These are phyloP conservation scores for Exobasidium cylindrosporum DNA, from an alignment of 1,284 basidiomycete genomes.

Conservation along the genomic window DNA sequence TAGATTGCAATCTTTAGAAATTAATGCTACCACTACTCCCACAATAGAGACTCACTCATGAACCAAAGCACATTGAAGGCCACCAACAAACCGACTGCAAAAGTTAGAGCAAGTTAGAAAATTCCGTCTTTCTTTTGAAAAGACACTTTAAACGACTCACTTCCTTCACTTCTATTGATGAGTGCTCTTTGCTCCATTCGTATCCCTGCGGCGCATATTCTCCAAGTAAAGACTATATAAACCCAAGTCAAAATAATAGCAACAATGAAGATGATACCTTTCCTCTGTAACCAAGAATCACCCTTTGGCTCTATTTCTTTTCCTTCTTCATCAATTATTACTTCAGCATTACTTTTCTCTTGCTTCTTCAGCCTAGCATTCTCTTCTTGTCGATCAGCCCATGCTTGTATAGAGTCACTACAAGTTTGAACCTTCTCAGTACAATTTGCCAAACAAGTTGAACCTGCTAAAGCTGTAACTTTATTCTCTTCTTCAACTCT, in stretches of 20 bases:
- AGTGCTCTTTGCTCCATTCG: constrained; percentile 23
- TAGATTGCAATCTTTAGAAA: neutral
- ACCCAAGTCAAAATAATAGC: constrained; percentile 42
- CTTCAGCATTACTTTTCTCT: neutral
- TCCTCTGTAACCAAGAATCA: constrained; percentile 26
- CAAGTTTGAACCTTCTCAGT: constrained; percentile 1
- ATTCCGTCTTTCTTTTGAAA: too few species aligned
- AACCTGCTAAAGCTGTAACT: neutral
- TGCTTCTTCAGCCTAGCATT: neutral
- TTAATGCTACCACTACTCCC: too few species aligned
- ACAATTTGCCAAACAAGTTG: neutral
- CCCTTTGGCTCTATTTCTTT: constrained; percentile 14
- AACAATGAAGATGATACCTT: constrained; percentile 36
- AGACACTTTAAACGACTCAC: neutral
- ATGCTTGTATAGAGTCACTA: constrained; percentile 4
- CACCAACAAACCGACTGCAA: constrained; percentile 36
- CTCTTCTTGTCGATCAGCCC: constrained; percentile 2
- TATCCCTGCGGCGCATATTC: constrained; percentile 33
- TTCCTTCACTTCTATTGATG: neutral
- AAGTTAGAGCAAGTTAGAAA: too few species aligned
- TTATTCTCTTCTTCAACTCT: neutral
- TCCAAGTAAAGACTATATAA: constrained; percentile 40
- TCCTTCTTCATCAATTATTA: constrained; percentile 4
- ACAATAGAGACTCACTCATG: constrained; percentile 20
- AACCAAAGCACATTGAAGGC: constrained; percentile 41